Conservation (phyloP, 1,284 basidiomycete genomes). For the Apiotrichum laibachii region DNA sequence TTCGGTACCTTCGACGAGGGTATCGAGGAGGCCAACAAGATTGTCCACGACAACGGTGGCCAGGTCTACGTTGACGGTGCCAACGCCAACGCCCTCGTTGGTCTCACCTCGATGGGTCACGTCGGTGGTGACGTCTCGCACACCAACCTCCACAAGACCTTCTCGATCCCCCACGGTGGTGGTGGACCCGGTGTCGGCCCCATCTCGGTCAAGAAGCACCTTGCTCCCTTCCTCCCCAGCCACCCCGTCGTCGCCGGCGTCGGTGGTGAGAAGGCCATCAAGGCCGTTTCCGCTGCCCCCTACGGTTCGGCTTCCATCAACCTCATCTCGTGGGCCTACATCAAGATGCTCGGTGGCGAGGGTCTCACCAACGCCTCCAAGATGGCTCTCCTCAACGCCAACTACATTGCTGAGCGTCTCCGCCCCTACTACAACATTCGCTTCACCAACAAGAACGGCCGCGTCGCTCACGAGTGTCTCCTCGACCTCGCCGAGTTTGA, state of each 20-base stretch:
- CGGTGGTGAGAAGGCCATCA: constrained; percentile 70
- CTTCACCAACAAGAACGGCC: constrained; percentile 84
- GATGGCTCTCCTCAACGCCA: constrained; percentile 86
- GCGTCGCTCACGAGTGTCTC: constrained; percentile 92
- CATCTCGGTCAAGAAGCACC: constrained; percentile 89
- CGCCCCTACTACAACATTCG: constrained; percentile 81
- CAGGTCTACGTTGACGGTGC: constrained; percentile 98
- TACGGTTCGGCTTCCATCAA: constrained; percentile 94
- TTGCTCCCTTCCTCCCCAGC: constrained; percentile 91
- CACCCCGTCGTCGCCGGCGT: constrained; percentile 70
- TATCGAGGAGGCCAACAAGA: constrained; percentile 85
- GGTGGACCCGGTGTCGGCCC: constrained; percentile 90
- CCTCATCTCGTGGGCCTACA: constrained; percentile 96
- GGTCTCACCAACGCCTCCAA: constrained; percentile 83
- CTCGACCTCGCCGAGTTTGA: constrained; percentile 96
- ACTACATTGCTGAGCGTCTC: constrained; percentile 91
- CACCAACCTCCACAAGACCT: constrained; percentile 88
- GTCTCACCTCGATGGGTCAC: constrained; percentile 88
- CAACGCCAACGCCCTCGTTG: constrained; percentile 94
- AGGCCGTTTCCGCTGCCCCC: constrained; percentile 85
- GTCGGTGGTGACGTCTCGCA: constrained; percentile 98
- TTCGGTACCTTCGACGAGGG: constrained; percentile 96
- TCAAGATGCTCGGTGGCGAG: constrained; percentile 93
- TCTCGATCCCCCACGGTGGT: constrained; percentile 81
- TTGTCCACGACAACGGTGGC: constrained; percentile 91